Percentiles rank a stretch among this genome's conserved stretches.
phyloP scores from a whole-genome alignment of 768 basidiomycete genomes.

The Kwoniella mangroviensis region DNA sequence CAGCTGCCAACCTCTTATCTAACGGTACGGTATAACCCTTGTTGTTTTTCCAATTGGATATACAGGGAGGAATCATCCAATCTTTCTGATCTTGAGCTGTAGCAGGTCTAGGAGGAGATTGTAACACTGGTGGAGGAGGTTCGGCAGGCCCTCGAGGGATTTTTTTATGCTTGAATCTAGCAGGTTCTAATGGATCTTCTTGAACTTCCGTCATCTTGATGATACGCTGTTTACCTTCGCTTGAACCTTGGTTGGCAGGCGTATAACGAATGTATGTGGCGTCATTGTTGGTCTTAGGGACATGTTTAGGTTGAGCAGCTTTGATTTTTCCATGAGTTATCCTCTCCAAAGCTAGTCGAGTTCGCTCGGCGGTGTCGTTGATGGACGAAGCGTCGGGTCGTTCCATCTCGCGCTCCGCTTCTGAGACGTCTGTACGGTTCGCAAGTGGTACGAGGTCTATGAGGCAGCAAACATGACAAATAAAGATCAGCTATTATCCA shows the following conservation, averaged over 20 bases:
- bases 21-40: conserved; percentile 99
- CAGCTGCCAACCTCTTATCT: conserved; percentile 95
- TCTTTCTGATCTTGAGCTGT: conserved; percentile 98
- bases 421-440: conserved; percentile 84
- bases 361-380: conserved; percentile 86
- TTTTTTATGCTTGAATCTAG: conserved; percentile 98
- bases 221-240: conserved; percentile 83
- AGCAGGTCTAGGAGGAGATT: conserved; percentile 93
- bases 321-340: conserved; percentile 95
- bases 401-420: conserved; percentile 76
- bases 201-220: conserved; percentile 99
- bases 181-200: conserved; percentile 96
- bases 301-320: conserved; percentile 95
- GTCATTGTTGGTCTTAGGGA: conserved; percentile 81
- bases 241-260: conserved; percentile 81
- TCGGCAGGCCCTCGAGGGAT: conserved; percentile 95
- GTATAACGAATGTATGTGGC: conserved; percentile 94
- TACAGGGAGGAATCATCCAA: conserved; percentile 99
- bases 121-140: conserved; percentile 91
- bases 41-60: conserved; percentile 99
- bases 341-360: conserved; percentile 87
- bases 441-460: conserved; percentile 86
- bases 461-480: neutral
- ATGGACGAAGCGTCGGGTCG: conserved; percentile 93
- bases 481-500: conserved; percentile 5